Evolutionary conservation across 2,329 filamentous ascomycete genomes (phyloP).

Genomic region (Dactylellina parvicollis): DNA sequence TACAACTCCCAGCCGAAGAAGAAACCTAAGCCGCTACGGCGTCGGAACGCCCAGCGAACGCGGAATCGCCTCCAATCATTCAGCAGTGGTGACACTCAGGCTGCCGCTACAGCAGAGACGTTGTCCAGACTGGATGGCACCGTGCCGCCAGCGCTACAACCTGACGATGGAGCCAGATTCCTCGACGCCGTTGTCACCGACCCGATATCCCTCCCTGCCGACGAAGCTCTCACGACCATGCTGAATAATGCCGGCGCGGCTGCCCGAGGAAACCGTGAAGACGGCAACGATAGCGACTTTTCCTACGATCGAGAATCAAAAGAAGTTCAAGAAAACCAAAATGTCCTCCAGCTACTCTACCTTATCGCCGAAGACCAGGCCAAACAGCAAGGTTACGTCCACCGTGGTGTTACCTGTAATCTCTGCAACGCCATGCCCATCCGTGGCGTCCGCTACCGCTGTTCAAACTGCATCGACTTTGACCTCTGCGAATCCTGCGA

Average conservation of each 20-base stretch:
- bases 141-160: constrained; percentile 11
- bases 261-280: constrained; percentile 51
- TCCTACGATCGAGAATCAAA: constrained; percentile 56
- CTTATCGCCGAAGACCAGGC: constrained; percentile 73
- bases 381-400: constrained; percentile 85
- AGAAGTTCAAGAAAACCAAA: constrained; percentile 57
- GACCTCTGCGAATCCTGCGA: constrained; percentile 96
- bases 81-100: constrained; percentile 33
- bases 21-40: constrained; percentile 54
- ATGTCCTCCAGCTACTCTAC: constrained; percentile 57
- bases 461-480: constrained; percentile 94
- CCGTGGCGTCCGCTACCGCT: constrained; percentile 89
- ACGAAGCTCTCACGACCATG: constrained; percentile 51
- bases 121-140: constrained; percentile 39
- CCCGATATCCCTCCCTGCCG: constrained; percentile 44
- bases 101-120: constrained; percentile 29
- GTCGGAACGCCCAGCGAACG: constrained; percentile 57
- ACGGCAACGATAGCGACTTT: constrained; percentile 55
- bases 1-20: constrained; percentile 54
- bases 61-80: constrained; percentile 48
- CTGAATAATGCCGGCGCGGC: constrained; percentile 52
- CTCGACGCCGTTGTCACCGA: constrained; percentile 44
- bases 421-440: constrained; percentile 88
- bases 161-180: constrained; percentile 33
- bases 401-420: constrained; percentile 92